Evolutionary conservation across 164 flowering plant species (phyloP), one percentile per base, ranked within the genome.

Genomic region (Chloranthus sessilifolius): DNA sequence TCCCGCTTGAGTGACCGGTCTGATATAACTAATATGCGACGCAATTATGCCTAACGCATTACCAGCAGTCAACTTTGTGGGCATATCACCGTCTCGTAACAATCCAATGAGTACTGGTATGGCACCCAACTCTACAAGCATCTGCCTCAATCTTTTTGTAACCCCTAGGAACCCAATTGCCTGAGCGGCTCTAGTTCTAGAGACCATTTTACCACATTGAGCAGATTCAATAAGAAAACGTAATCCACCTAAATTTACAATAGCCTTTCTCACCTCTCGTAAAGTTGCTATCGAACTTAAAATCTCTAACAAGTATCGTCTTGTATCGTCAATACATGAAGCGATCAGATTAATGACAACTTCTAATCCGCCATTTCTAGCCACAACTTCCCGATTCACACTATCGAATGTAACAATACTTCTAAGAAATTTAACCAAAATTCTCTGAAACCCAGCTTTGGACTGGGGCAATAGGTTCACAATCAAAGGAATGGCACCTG

Each of bases 131-230:
- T 65, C 71, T n/a, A 75, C 77, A 58, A 77, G 69, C 55, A 47
- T 41, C 43, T 60, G 67, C 52, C 75, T 61, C 19, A 62, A 66
- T 33, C 61, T 63, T 52, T 57, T 59, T 5, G 68, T 55, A 41
- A 67, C 54, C 12, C 74, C 82, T 49, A 76, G 61, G 22, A 73
- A 50, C 58, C 80, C 79, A 28, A 80, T 69, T 3, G 74, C 78
- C 10, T 72, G 78, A 59, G 74, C 69, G 57, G 82, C 81, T 59
- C 81, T 69, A 25, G 71, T 68, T 58, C 79, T 65, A 35, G 83
- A 80, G 4, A 65, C 53, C 74, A 70, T 71, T 48, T 67, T 67
- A 16, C 83, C 79, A 61, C 7, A 29, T 25, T 34, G 26, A 50
- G 69, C 73, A n/a, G 81, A 71, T 52, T 73, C 77, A 26, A 77